Conservation (phyloP, 352 stramenopile species). For the Globisporangium acanthophoron region DNA sequence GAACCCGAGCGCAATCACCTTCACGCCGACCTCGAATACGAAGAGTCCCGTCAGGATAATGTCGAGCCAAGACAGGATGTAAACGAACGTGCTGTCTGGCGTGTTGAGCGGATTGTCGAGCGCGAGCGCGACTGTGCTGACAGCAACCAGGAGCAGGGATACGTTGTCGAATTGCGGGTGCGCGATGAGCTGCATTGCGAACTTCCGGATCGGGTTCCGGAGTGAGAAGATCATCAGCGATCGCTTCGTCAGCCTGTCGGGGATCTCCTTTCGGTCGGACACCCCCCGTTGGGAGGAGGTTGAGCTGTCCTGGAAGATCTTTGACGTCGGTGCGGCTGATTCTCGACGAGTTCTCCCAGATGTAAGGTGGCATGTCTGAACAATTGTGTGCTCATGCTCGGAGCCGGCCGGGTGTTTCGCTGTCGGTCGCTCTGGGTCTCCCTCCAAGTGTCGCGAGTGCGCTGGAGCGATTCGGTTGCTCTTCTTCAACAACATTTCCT, state of each 20-base stretch:
- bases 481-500: conserved; percentile 24
- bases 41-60: conserved; percentile 78
- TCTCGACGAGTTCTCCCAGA: conserved; percentile 19
- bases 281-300: not conserved
- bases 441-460: conserved; percentile 12
- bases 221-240: conserved; percentile 43
- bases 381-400: conserved; percentile 6
- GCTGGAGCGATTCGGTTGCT: conserved; percentile 20
- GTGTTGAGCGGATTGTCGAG: conserved; percentile 70
- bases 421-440: not conserved
- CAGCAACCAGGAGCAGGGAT: conserved; percentile 65
- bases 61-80: conserved; percentile 57
- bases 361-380: conserved; percentile 3
- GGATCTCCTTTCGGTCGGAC: conserved; percentile 5
- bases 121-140: conserved; percentile 66
- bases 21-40: conserved; percentile 79
- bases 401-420: not conserved
- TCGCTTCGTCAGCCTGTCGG: conserved; percentile 19
- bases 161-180: conserved; percentile 73
- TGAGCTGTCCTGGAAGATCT: conserved; percentile 28
- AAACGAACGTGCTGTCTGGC: conserved; percentile 35
- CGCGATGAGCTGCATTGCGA: conserved; percentile 37
- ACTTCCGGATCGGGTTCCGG: conserved; percentile 46
- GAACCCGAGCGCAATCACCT: conserved; percentile 83
- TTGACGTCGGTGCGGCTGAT: conserved; percentile 10